A percentile compares a stretch with the other conserved stretches of the same genome.
phyloP scores from a whole-genome alignment of 495 filamentous ascomycete species.

The Amniculicola lignicola region DNA sequence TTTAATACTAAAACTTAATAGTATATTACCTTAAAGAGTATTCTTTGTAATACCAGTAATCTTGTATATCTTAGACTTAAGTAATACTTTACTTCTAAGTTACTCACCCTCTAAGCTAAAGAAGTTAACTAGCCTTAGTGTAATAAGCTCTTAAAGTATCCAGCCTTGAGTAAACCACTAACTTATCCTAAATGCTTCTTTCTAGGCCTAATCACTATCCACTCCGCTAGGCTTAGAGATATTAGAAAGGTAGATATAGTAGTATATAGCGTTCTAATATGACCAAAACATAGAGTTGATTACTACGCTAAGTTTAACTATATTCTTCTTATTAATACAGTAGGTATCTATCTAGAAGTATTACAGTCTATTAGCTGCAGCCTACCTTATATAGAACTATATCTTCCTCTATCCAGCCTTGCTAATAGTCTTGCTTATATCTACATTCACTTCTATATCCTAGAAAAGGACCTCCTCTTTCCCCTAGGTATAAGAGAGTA shows the following conservation, averaged over 20 bases:
- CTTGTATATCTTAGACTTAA: constrained; percentile 24
- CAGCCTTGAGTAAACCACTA: too few relatives aligned
- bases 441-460: constrained; percentile 10
- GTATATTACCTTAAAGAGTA: constrained; percentile 28
- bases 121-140: constrained; percentile 25
- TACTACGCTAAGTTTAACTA: constrained; percentile 1
- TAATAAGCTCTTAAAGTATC: too few relatives aligned
- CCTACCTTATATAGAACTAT: constrained; percentile 14
- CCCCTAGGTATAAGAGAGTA: constrained; percentile 1
- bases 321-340: constrained; percentile 13
- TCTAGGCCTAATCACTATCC: not conserved
- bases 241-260: constrained; percentile 25
- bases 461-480: constrained; percentile 16
- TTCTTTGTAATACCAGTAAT: constrained; percentile 30
- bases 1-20: constrained; percentile 31
- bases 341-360: constrained; percentile 11
- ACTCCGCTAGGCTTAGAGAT: constrained; percentile 8
- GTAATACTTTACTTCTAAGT: constrained; percentile 27
- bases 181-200: constrained; percentile 19
- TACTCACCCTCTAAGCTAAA: too few relatives aligned
- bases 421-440: constrained; percentile 11
- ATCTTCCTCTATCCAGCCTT: constrained; percentile 22
- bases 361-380: too few relatives aligned
- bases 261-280: constrained; percentile 23
- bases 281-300: too few relatives aligned